A percentile compares a stretch with the other conserved stretches of the same genome.
These are phyloP conservation scores for Serendipita vermifera DNA, from an alignment of 768 basidiomycete species.

Conservation along the genomic window DNA sequence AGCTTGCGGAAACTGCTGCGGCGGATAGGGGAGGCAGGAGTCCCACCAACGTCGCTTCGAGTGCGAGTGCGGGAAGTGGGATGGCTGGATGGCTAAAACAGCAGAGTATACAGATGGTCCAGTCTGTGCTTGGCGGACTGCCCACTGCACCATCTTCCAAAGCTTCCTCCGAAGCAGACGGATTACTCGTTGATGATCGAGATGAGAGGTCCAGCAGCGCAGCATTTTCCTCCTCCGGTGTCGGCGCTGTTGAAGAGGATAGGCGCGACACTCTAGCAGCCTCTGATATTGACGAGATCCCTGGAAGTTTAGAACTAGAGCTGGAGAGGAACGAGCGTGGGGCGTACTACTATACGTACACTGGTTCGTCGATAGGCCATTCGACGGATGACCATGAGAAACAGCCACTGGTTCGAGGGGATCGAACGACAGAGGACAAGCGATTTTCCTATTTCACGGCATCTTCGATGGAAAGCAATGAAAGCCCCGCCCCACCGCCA, in stretches of 20 bases:
- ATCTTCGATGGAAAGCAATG: too few relatives aligned
- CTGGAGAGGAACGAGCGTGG: constrained; percentile 55
- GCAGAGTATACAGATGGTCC: constrained; percentile 56
- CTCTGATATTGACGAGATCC: background rate
- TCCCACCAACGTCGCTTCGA: constrained; percentile 33
- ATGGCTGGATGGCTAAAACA: constrained; percentile 65
- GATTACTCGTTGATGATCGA: too few relatives aligned
- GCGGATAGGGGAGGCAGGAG: constrained; percentile 24
- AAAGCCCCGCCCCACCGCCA: too few relatives aligned
- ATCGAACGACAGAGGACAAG: too few relatives aligned
- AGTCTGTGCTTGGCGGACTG: constrained; percentile 40
- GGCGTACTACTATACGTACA: constrained; percentile 67
- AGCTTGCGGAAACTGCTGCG: constrained; percentile 33
- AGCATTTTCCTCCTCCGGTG: background rate
- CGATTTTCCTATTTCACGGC: too few relatives aligned
- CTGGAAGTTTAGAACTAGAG: constrained; percentile 40
- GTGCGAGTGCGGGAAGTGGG: constrained; percentile 37
- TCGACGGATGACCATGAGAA: background rate
- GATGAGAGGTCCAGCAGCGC: too few relatives aligned
- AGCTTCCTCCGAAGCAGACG: constrained; percentile 34
- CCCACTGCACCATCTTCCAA: constrained; percentile 26
- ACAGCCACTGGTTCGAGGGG: too few relatives aligned
- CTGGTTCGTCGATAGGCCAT: constrained; percentile 25
- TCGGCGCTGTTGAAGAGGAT: background rate
- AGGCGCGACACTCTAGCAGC: background rate